Evolutionary conservation across 1,284 basidiomycete species (phyloP), one percentile per base, ranked within the genome.

Genomic region (Tetrapyrgos nigripes): DNA sequence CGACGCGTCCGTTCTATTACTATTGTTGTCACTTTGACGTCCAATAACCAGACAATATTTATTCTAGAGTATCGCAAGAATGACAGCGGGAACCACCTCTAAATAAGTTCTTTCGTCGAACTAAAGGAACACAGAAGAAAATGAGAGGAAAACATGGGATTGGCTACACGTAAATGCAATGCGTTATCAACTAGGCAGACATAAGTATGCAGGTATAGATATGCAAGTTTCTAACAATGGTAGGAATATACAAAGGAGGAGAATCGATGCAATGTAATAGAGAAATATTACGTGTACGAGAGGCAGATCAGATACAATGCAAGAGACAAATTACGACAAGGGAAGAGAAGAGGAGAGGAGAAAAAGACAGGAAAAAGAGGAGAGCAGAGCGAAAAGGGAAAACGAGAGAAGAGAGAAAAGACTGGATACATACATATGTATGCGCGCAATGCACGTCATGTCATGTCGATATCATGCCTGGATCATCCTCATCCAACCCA

Each of bases 401-500:
- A 50, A 44, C 37, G 27, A 40, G 23, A 23, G 43, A 33, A 47
- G 37, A 53, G 51, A 47, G 54, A 46, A 33, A 55, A 53, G 28
- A 43, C 35, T 37, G 10, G 21, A 11, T 29, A 28, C n/a, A n/a
- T n/a, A n/a, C n/a, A n/a, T n/a, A n/a, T n/a, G 49, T 6, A 13
- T 5, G 24, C 48, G 50, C 23, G 53, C 58, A 58, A 56, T 50
- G 52, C 55, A 53, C 10, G 43, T 26, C 37, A 57, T 6, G 31
- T 82, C 75, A 92, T 1, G 88, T 87, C 52, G 90, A 92, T 55
- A 92, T 76, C 83, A 85, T 87, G 29, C 90, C 91, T 48, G 81
- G 76, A 65, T 88, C 84, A 45, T 82, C 84, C n/a, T 78, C 77
- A 6, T 75, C 79, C n/a, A 73, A 60, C 29, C 80, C 78, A 66